A percentile compares a stretch with the other conserved stretches of the same genome.
These are phyloP conservation scores for Rachicladosporium sp. DNA, from an alignment of 2,329 filamentous ascomycete species.

Conservation along the genomic window DNA sequence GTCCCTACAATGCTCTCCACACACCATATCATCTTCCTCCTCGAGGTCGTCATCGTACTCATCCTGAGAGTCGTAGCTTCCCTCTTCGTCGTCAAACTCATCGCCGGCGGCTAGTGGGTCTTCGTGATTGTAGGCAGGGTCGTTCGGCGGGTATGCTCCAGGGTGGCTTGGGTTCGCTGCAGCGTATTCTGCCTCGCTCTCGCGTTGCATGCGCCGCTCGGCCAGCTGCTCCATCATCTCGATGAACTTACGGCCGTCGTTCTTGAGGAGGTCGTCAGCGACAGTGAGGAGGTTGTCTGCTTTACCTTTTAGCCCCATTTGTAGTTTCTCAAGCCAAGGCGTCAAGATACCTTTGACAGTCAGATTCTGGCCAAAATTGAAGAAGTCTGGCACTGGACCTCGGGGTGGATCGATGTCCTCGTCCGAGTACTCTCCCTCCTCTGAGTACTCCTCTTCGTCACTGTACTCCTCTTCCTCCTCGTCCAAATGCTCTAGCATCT, in stretches of 20 bases:
- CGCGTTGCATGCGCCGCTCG: constrained; percentile 90
- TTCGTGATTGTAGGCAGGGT: constrained; percentile 49
- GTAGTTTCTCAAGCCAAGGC: constrained; percentile 24
- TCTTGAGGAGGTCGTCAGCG: constrained; percentile 94
- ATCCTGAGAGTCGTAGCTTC: constrained; percentile 49
- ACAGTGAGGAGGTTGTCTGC: constrained; percentile 95
- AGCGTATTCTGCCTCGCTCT: constrained; percentile 72
- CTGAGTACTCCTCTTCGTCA: constrained; percentile 46
- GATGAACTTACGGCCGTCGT: constrained; percentile 98
- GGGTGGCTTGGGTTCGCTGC: constrained; percentile 45
- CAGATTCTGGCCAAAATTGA: constrained; percentile 94
- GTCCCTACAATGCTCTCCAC: constrained; percentile 5
- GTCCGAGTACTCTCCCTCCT: constrained; percentile 55
- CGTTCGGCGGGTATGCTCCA: constrained; percentile 28
- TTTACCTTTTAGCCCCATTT: constrained; percentile 26
- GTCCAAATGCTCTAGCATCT: constrained; percentile 57
- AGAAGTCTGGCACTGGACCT: constrained; percentile 69
- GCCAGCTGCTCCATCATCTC: constrained; percentile 99
- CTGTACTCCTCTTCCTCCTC: constrained; percentile 50
- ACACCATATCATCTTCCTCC: constrained; percentile 51
- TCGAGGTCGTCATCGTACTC: constrained; percentile 49
- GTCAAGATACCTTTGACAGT: constrained; percentile 66
- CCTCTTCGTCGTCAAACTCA: constrained; percentile 64
- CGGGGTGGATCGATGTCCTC: constrained; percentile 53
- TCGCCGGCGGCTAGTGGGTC: constrained; percentile 62